Evolutionary conservation across 2,329 filamentous ascomycete species (phyloP).

Genomic region (Fusarium liriodendri): DNA sequence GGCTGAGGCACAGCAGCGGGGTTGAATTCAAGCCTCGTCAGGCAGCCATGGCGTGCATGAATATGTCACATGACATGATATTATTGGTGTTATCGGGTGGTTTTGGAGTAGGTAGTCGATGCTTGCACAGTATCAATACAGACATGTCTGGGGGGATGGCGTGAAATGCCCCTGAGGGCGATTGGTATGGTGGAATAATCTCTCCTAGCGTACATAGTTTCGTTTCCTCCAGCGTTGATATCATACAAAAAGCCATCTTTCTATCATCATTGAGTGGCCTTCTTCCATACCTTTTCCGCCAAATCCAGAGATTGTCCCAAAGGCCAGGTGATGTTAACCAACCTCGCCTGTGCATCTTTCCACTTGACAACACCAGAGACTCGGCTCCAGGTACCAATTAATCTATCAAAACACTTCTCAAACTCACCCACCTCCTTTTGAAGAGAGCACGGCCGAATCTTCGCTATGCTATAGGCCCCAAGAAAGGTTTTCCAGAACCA

Average conservation of each 20-base stretch:
- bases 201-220: background rate
- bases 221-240: background rate
- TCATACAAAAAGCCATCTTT: background rate
- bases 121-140: background rate
- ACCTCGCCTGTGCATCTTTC: slow-evolving; percentile 5
- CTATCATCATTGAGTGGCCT: background rate
- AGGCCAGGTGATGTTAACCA: slow-evolving; percentile 21
- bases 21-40: background rate
- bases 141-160: background rate
- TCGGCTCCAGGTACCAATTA: slow-evolving; percentile 14
- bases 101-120: background rate
- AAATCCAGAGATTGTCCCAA: background rate
- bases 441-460: background rate
- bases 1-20: background rate
- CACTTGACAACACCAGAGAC: background rate
- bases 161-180: background rate
- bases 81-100: too few relatives aligned
- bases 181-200: background rate
- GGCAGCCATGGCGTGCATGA: background rate
- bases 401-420: background rate
- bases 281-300: slow-evolving; percentile 10
- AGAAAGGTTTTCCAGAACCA: slow-evolving; percentile 38
- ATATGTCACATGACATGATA: background rate
- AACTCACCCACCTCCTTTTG: background rate
- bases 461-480: slow-evolving; percentile 24